A percentile compares a stretch with the other conserved stretches of the same genome.
Evolutionary conservation across 2,329 filamentous ascomycete genomes (phyloP).

Genomic region (Talaromyces funiculosus): DNA sequence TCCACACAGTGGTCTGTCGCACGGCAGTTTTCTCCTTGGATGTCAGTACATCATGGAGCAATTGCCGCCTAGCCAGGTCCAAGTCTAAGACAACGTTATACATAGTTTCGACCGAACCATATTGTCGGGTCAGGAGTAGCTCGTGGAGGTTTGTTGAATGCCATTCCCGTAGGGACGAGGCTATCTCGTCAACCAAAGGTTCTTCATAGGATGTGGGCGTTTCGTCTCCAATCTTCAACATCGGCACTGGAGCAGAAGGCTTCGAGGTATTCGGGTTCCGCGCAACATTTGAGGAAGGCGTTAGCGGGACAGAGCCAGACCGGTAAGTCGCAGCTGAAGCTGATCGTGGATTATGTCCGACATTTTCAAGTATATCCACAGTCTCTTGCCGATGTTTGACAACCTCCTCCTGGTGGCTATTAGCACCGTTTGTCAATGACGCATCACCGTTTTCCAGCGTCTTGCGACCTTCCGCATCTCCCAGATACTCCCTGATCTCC

Average conservation of each 20-base stretch:
- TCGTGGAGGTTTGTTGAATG: constrained; percentile 96
- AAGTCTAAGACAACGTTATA: constrained; percentile 74
- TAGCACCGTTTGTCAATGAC: constrained; percentile 28
- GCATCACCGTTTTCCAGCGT: constrained; percentile 32
- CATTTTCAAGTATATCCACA: constrained; percentile 4
- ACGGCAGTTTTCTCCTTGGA: constrained; percentile 72
- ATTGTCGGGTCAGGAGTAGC: constrained; percentile 75
- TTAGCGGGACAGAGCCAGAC: constrained; percentile 29
- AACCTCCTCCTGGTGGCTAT: constrained; percentile 33
- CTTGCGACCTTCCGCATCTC: constrained; percentile 55
- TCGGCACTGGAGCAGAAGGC: constrained; percentile 86
- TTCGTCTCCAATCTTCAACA: constrained; percentile 97
- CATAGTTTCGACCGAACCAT: constrained; percentile 73
- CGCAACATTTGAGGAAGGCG: constrained; percentile 29
- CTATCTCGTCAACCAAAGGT: constrained; percentile 93
- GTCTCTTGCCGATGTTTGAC: neutral
- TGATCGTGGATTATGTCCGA: constrained; percentile 23
- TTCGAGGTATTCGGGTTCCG: constrained; percentile 61
- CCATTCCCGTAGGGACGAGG: constrained; percentile 95
- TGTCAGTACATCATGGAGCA: constrained; percentile 91
- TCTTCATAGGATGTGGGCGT: constrained; percentile 84
- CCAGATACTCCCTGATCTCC: constrained; percentile 86
- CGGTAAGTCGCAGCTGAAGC: constrained; percentile 24
- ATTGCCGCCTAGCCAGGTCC: constrained; percentile 78
- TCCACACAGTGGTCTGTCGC: constrained; percentile 90